Percentiles rank a stretch among this genome's conserved stretches.
Conservation (phyloP, 2,329 filamentous ascomycete genomes). For the Cladophialophora bantiana region DNA sequence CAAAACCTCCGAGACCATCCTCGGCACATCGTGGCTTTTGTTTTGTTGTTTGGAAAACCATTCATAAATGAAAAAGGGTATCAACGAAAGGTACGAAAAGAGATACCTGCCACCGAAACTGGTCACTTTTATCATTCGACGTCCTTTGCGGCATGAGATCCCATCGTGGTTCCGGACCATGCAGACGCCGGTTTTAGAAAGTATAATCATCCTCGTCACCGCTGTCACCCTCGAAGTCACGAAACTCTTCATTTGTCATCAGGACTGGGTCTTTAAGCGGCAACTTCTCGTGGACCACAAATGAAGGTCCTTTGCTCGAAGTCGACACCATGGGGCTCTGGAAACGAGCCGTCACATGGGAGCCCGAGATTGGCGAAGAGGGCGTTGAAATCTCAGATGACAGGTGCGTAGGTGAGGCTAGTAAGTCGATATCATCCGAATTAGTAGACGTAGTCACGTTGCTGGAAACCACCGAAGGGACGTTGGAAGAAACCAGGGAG, state of each 20-base stretch:
- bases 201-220: conserved; percentile 29
- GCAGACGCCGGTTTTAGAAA: conserved; percentile 7
- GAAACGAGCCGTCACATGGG: neutral
- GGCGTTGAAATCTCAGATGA: neutral
- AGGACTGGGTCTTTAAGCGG: conserved; percentile 26
- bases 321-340: neutral
- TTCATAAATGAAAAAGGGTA: neutral
- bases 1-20: neutral
- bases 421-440: conserved; percentile 15
- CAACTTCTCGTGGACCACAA: neutral
- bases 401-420: neutral
- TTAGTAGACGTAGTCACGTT: conserved; percentile 12
- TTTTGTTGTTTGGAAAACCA: neutral
- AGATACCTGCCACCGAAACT: neutral
- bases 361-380: neutral
- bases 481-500: conserved; percentile 13
- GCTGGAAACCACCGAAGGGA: conserved; percentile 10
- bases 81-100: neutral
- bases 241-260: conserved; percentile 26
- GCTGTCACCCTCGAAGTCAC: neutral
- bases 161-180: conserved; percentile 4
- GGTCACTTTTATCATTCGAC: neutral
- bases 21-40: neutral
- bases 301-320: neutral
- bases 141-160: neutral